Evolutionary conservation across 1,284 basidiomycete species (phyloP), one percentile per base, ranked within the genome.

Genomic region (Golubevia sp.): DNA sequence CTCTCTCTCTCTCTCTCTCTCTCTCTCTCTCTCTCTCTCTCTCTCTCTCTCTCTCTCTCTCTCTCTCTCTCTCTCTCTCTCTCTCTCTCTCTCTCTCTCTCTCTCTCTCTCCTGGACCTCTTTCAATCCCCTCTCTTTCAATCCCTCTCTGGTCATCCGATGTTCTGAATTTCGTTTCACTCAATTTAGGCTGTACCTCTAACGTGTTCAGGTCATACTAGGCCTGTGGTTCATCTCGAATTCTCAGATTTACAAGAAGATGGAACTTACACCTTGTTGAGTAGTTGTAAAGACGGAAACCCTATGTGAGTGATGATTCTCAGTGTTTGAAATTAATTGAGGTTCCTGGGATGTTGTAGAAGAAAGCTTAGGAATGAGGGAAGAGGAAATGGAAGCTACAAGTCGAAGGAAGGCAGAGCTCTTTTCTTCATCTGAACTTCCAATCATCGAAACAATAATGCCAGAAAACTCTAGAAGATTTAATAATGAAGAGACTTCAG

Each of bases 181-280:
- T n/a, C n/a, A n/a, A n/a, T n/a, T 57, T 61, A 78, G 64, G 75
- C 79, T 7, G 84, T 76, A 0, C 86, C 86, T n/a, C 75, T 87
- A 6, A 82, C 86, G n/a, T 87, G 86, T 62, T 85, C 85, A 3
- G 87, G 87, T 15, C 87, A 88, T 74, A 88, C 87, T 3, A 82
- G 94, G 72, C 94, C 94, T 49, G 93, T 97, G 68, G 94, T 93
- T 44, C 94, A 97, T 84, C 90, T 97, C 63, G 93, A 93, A 67
- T 96, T 97, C 86, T 97, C 94, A 27, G 87, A 89, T 2, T 87
- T 91, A 66, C 90, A 76, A 55, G 69, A 91, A 74, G 88, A 93
- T 48, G 69, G 82, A 55, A 76, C 74, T 2, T 81, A 76, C 67
- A 74, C 75, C 5, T 62, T 83, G 2, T 68, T 83, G n/a, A 78